A percentile compares a stretch with the other conserved stretches of the same genome.
Evolutionary conservation across 495 filamentous ascomycete species (phyloP).

Genomic region (Apiosordaria backusii): DNA sequence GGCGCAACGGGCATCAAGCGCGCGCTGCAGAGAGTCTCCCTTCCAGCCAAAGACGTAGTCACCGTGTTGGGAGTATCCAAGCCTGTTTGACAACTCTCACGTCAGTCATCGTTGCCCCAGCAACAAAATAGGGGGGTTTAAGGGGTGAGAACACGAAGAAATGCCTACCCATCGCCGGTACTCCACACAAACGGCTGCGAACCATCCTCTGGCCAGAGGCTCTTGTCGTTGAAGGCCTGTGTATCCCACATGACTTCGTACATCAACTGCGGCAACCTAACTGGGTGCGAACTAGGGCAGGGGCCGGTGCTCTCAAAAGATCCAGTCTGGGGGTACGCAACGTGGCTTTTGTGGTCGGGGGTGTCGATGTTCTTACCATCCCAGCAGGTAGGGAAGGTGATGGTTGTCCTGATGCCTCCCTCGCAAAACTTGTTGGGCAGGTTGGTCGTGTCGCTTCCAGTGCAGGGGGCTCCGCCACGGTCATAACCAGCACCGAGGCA

Average conservation of each 20-base stretch:
- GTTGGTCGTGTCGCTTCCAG: constrained; percentile 41
- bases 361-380: constrained; percentile 41
- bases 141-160: background rate
- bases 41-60: constrained; percentile 80
- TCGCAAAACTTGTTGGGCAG: constrained; percentile 39
- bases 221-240: constrained; percentile 32
- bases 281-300: constrained; percentile 60
- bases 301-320: constrained; percentile 45
- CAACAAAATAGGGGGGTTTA: background rate
- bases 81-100: constrained; percentile 2
- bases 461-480: constrained; percentile 47
- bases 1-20: constrained; percentile 27
- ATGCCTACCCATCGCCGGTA: background rate
- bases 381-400: constrained; percentile 51
- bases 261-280: constrained; percentile 60
- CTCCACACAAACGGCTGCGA: constrained; percentile 28
- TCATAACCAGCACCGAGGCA: constrained; percentile 40
- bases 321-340: constrained; percentile 51
- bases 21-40: constrained; percentile 42
- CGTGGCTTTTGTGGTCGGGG: constrained; percentile 48
- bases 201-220: constrained; percentile 32
- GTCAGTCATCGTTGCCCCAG: background rate
- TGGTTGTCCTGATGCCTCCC: constrained; percentile 45
- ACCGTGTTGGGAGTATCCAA: constrained; percentile 50
- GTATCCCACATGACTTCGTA: constrained; percentile 60